Evolutionary conservation across 306 rosid species (phyloP).

Genomic region (Inga leiocalycina): DNA sequence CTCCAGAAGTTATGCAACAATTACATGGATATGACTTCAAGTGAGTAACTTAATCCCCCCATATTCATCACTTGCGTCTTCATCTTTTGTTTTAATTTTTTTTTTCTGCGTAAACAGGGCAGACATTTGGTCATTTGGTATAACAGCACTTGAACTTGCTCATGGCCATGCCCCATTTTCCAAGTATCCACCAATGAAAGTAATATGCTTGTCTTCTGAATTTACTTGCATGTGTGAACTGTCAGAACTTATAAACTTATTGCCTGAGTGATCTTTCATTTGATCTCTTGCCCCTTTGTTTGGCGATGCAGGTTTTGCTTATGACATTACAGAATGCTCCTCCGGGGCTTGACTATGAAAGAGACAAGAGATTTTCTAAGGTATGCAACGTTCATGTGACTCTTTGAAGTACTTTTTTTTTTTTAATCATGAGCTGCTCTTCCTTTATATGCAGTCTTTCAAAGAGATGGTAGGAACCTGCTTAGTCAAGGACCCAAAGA

Average conservation of each 20-base stretch:
- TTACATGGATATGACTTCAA: slow-evolving; percentile 97
- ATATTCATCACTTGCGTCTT: slow-evolving; percentile 9
- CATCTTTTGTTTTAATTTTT: slow-evolving; percentile 4
- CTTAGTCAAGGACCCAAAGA: slow-evolving; percentile 98
- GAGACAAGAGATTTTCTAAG: slow-evolving; percentile 96
- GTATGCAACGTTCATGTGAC: slow-evolving; percentile 54
- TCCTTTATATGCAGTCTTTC: slow-evolving; percentile 70
- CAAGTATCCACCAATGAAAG: slow-evolving; percentile 97
- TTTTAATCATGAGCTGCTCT: slow-evolving; percentile 1
- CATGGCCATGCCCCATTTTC: slow-evolving; percentile 99
- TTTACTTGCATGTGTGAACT: slow-evolving; percentile 20
- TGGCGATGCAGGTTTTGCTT: slow-evolving; percentile 77
- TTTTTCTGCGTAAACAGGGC: slow-evolving; percentile 67
- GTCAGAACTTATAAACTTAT: slow-evolving; percentile 9
- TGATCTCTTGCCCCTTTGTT: slow-evolving; percentile 17
- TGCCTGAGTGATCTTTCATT: slow-evolving; percentile 25
- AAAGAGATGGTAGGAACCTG: slow-evolving; percentile 90
- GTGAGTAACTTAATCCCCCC: slow-evolving; percentile 52
- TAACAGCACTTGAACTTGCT: slow-evolving; percentile 99
- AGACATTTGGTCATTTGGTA: slow-evolving; percentile 98
- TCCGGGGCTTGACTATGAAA: slow-evolving; percentile 97
- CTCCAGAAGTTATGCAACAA: slow-evolving; percentile 99
- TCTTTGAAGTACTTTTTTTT: slow-evolving; percentile 28
- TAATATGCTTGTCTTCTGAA: slow-evolving; percentile 43
- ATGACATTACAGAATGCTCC: slow-evolving; percentile 99